Percentiles rank a stretch among this genome's conserved stretches.
Evolutionary conservation across 2,329 filamentous ascomycete species (phyloP).

Genomic region (Penicillium sp.): DNA sequence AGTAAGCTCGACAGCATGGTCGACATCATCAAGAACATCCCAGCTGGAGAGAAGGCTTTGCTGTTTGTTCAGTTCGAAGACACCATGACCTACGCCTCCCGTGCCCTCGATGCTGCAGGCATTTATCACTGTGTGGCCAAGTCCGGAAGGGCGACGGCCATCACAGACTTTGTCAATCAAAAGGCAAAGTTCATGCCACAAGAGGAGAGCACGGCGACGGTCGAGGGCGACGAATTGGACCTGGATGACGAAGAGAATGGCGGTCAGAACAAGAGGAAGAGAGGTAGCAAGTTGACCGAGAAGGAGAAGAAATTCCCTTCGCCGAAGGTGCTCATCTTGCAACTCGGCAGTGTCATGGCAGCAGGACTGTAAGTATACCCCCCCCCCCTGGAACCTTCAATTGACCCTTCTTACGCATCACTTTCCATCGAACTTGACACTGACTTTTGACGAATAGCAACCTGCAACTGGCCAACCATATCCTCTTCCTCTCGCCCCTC

Average conservation of each 20-base stretch:
- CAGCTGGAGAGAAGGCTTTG: slow-evolving; percentile 57
- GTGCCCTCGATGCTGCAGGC: slow-evolving; percentile 35
- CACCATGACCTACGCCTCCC: slow-evolving; percentile 48
- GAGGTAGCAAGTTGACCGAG: slow-evolving; percentile 33
- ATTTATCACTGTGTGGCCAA: slow-evolving; percentile 48
- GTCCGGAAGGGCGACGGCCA: slow-evolving; percentile 6
- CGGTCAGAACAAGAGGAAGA: slow-evolving; percentile 29
- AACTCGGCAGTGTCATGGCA: slow-evolving; percentile 62
- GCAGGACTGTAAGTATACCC: slow-evolving; percentile 62
- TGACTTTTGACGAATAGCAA: slow-evolving; percentile 54
- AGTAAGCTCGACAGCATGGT: slow-evolving; percentile 58
- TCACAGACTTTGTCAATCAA: slow-evolving; percentile 9
- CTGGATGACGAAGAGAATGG: not conserved
- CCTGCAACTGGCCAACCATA: slow-evolving; percentile 67
- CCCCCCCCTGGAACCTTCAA: not conserved
- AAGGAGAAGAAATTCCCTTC: not conserved
- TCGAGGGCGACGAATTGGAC: not conserved
- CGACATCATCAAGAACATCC: slow-evolving; percentile 51
- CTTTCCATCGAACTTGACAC: not conserved
- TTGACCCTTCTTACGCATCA: not conserved
- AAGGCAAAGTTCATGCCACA: slow-evolving; percentile 20
- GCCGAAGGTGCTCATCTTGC: slow-evolving; percentile 62
- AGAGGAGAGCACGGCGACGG: not conserved
- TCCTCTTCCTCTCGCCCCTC: slow-evolving; percentile 67
- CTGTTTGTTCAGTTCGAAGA: slow-evolving; percentile 62